A percentile compares a stretch with the other conserved stretches of the same genome.
These are phyloP conservation scores for Trichoderma atroviride DNA, from an alignment of 2,329 filamentous ascomycete genomes.

Conservation along the genomic window DNA sequence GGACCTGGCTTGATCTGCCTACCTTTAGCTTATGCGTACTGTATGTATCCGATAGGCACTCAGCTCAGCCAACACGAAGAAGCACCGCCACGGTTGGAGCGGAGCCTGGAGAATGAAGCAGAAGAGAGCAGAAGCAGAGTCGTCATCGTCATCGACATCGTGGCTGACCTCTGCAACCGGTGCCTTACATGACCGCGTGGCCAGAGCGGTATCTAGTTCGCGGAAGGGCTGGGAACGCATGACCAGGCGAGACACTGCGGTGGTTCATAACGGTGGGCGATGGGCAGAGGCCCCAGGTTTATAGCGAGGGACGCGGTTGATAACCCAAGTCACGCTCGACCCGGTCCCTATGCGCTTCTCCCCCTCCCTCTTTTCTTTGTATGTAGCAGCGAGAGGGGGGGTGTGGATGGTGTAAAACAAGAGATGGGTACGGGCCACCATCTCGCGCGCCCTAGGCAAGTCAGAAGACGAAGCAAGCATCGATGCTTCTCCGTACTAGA, in stretches of 20 bases:
- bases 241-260: slow-evolving; percentile 34
- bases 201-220: slow-evolving; percentile 27
- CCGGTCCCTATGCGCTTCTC: slow-evolving; percentile 25
- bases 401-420: slow-evolving; percentile 6
- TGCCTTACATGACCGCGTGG: slow-evolving; percentile 40
- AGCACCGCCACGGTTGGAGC: slow-evolving; percentile 13
- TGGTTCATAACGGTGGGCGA: slow-evolving; percentile 36
- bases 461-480: slow-evolving; percentile 31
- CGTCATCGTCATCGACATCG: slow-evolving; percentile 25
- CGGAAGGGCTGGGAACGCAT: slow-evolving; percentile 32
- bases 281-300: slow-evolving; percentile 30
- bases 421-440: slow-evolving; percentile 29
- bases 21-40: not conserved
- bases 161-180: slow-evolving; percentile 31
- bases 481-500: slow-evolving; percentile 32
- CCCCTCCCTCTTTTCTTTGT: slow-evolving; percentile 17
- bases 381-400: slow-evolving; percentile 19
- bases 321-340: slow-evolving; percentile 47
- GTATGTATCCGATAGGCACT: not conserved
- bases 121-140: slow-evolving; percentile 6
- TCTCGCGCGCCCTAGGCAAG: slow-evolving; percentile 29
- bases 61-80: slow-evolving; percentile 5
- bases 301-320: slow-evolving; percentile 36
- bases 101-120: not conserved
- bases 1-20: slow-evolving; percentile 19